Conservation (phyloP, 345 rosid species). For the Brassica juncea region DNA sequence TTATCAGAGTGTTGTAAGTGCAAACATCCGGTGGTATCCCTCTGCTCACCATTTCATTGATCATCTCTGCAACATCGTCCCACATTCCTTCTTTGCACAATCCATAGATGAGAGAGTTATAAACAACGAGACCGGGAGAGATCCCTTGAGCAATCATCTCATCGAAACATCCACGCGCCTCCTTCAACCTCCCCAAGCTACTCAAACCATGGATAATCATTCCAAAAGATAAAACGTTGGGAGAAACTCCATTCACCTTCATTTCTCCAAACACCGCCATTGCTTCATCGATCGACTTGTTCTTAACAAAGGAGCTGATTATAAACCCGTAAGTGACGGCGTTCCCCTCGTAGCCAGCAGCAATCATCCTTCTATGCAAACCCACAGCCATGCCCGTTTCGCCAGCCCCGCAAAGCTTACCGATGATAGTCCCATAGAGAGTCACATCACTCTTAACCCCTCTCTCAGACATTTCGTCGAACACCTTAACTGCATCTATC, state of each 20-base stretch:
- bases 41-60: conserved; percentile 2
- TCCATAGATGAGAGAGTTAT: neutral
- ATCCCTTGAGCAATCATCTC: conserved; percentile 2
- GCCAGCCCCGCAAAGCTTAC: neutral
- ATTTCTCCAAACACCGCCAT: neutral
- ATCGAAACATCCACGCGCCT: neutral
- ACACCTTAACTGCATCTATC: conserved; percentile 1
- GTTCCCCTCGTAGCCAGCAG: neutral
- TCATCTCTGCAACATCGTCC: conserved; percentile 9
- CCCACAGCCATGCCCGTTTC: neutral
- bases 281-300: neutral
- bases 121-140: conserved; percentile 1
- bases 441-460: neutral
- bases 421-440: neutral
- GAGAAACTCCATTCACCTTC: neutral
- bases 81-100: neutral
- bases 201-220: conserved; percentile 1
- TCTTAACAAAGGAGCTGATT: neutral
- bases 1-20: conserved; percentile 13
- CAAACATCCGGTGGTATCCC: conserved; percentile 2
- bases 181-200: neutral
- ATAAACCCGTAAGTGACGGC: neutral
- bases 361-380: conserved; percentile 4
- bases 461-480: conserved; percentile 18
- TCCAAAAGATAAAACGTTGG: neutral